Percentiles rank a stretch among this genome's conserved stretches.
Conservation (phyloP, 768 basidiomycete species). For the Serendipita sp. region DNA sequence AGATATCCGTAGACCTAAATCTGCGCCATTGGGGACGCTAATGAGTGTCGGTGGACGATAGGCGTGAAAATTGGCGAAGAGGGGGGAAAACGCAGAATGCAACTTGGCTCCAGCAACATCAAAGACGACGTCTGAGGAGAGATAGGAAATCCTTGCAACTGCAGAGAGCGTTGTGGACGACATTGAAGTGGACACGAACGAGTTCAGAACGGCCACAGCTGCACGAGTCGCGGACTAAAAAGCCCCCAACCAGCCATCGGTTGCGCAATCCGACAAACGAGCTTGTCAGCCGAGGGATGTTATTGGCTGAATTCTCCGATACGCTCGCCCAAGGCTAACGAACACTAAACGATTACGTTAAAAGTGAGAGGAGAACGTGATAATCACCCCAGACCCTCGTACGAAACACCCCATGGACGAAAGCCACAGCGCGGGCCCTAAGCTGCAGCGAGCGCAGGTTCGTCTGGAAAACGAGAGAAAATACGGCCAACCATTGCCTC, state of each 20-base stretch:
- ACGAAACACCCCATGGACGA: no score
- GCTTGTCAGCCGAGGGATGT: no score
- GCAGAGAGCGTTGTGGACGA: constrained; percentile 11
- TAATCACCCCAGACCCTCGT: no score
- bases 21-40: constrained; percentile 46
- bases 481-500: constrained; percentile 58
- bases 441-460: background rate
- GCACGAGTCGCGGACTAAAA: no score
- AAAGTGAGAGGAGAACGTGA: no score
- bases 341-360: no score
- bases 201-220: no score
- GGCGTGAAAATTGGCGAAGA: constrained; percentile 27
- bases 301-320: no score
- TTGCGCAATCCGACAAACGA: no score
- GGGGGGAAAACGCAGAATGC: constrained; percentile 25
- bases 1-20: constrained; percentile 43
- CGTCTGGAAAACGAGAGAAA: constrained; percentile 43
- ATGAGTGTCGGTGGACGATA: constrained; percentile 28
- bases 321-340: no score
- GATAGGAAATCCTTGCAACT: constrained; percentile 55
- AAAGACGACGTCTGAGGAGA: constrained; percentile 51
- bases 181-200: background rate
- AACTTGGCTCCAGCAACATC: constrained; percentile 30
- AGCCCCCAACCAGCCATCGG: no score
- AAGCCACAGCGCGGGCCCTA: no score